Base-by-base conservation (phyloP, 495 filamentous ascomycete species). In the Margaritispora aquatica region DNA sequence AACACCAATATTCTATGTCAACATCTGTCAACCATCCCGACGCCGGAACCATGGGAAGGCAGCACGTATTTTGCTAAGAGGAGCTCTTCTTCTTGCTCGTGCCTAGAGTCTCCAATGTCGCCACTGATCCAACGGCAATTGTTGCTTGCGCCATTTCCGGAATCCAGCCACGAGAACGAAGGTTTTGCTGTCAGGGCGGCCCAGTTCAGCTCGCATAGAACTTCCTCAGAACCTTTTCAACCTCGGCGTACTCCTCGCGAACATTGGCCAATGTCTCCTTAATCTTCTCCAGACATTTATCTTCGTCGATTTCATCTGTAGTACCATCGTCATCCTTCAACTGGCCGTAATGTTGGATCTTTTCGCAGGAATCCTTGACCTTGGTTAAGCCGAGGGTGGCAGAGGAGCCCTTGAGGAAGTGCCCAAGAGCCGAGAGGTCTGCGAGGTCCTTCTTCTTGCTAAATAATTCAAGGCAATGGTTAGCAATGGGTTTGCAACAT, bases 341-440 rank as follows among this genome's bases (percentile, higher is more conserved):
- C 63, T 84, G 84, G 48, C 95, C 94, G 66, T 84, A 95, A 69
- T 97, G 87, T 71, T 98, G 94, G 65, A 98, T 96, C 78, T 95
- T 89, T 72, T 97, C 93, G 71, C 94, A 98, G 55, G 81, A 84
- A 65, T 97, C 92, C 70, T 90, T 90, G 68, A 98, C 88, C 74
- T 96, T 95, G 65, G 77, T 89, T 38, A 98, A 81, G 22, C 94
- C 94, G 52, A 98, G 84, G 7, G 95, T 97, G 20, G 94, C 94
- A 10, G 93, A 96, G n/a, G 93, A 97, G 38, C 94, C 94, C 73
- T 98, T 98, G 55, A 98, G 77, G 76, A 96, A 98, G 74, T 98
- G 94, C 23, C 94, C 94, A 24, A 96, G 84, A 17, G 77, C 77
- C 19, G 92, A 96, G 17, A 98, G 84, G 56, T 84, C 74, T 2